Base-by-base conservation (phyloP, 148 eudicot species). In the Persicaria tinctoria region DNA sequence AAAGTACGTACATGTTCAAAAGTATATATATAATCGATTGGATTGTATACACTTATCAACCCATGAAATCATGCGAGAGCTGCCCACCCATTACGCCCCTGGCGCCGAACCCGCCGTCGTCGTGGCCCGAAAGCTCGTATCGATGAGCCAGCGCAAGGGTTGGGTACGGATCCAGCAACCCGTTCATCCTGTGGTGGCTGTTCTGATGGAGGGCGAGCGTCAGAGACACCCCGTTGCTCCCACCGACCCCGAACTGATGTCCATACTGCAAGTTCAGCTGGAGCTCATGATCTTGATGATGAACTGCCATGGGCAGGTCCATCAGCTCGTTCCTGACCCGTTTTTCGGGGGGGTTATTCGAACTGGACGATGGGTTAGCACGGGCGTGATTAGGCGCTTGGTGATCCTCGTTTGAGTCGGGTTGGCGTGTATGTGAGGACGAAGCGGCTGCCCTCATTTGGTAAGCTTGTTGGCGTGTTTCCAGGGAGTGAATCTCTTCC, bases 401-500 rank as follows among this genome's bases (percentile, higher is more conserved):
- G 16, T 6, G 59, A 17, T 32, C 41, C 41, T 32, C 41, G 62
- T 4, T 73, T 6, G 45, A 73, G 27, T 63, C 13, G 68, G 68
- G 13, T 20, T 62, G 46, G 13, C 49, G 27, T 50, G 51, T 16
- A 6, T 68, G 32, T 17, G 74, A 71, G 4, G 74, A 71, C 5
- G 74, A 7, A 17, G 74, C 47, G 14, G 74, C 13, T 5, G 74
- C 6, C 8, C 18, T 32, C 41, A 2, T 71, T 71, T 47, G 55
- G 8, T 71, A 47, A 10, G 70, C 14, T 66, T 66, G 71, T 63
- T 75, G 77, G 4, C 55, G 60, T 2, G 73, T 66, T 17, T 76
- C 78, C 6, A 76, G 64, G 4, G 78, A 38, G 49, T 76, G 73
- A 5, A 85, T 85, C 54, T 85, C 85, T 77, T 85, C 88, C 46